phyloP scores from a whole-genome alignment of 2,329 filamentous ascomycete species.

The Moelleriella libera region DNA sequence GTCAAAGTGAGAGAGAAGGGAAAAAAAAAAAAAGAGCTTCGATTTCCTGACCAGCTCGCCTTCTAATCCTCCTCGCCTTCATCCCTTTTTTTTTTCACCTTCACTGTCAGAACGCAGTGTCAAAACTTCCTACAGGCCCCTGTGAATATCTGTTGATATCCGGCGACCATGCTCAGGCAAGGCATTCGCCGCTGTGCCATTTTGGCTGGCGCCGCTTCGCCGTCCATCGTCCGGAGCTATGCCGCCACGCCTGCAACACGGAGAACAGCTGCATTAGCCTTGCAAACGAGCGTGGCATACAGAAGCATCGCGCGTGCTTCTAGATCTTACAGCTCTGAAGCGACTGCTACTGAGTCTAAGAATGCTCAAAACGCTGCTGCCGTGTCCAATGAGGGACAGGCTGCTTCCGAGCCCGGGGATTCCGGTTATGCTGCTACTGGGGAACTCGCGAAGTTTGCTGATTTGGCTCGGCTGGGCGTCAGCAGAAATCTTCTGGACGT shows the following conservation, averaged over 20 bases:
- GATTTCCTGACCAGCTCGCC: too few relatives aligned
- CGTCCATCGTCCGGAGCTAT: constrained; percentile 15
- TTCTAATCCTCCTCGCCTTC: too few relatives aligned
- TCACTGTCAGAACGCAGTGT: too few relatives aligned
- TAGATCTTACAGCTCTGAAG: constrained; percentile 26
- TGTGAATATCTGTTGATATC: too few relatives aligned
- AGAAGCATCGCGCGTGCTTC: constrained; percentile 11
- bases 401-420: constrained; percentile 9
- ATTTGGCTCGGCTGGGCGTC: constrained; percentile 35
- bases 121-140: too few relatives aligned
- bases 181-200: constrained; percentile 24
- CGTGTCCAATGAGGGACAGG: background rate
- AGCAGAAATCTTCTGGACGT: constrained; percentile 50
- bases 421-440: constrained; percentile 7
- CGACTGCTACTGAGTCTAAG: constrained; percentile 12
- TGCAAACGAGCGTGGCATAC: constrained; percentile 6
- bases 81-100: too few relatives aligned
- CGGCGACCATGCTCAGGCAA: constrained; percentile 17
- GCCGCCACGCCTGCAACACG: constrained; percentile 11
- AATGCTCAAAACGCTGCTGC: constrained; percentile 2
- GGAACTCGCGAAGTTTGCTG: constrained; percentile 25
- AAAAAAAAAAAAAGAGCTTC: too few relatives aligned
- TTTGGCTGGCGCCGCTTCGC: constrained; percentile 17
- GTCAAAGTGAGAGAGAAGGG: too few relatives aligned
- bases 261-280: constrained; percentile 8